A percentile compares a stretch with the other conserved stretches of the same genome.
Conservation (phyloP, 1,284 basidiomycete genomes). For the Cutaneotrichosporon daszewskae region DNA sequence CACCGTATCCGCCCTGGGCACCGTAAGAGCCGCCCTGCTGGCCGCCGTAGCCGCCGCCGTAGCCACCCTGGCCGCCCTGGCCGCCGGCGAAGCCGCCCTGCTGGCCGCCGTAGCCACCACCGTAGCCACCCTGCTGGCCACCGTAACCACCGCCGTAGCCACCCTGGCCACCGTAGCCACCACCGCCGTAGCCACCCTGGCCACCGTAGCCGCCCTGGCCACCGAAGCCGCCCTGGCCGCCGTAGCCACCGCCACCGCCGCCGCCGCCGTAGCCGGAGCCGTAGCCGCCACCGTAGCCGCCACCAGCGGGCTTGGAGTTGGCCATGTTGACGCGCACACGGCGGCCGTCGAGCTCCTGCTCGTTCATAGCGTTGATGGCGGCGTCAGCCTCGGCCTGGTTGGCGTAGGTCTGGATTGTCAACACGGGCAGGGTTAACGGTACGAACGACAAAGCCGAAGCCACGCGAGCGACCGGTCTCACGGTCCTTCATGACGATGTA, state of each 20-base stretch:
- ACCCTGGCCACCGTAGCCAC: slow-evolving; percentile 32
- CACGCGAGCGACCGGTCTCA: slow-evolving; percentile 90
- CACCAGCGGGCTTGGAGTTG: slow-evolving; percentile 67
- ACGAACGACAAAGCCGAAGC: slow-evolving; percentile 77
- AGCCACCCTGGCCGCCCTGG: slow-evolving; percentile 35
- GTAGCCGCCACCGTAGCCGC: slow-evolving; percentile 48
- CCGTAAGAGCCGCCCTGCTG: slow-evolving; percentile 39
- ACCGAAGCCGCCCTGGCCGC: slow-evolving; percentile 31
- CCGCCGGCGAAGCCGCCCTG: slow-evolving; percentile 38
- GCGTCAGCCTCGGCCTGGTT: slow-evolving; percentile 62
- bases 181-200: slow-evolving; percentile 34
- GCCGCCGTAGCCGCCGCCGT: slow-evolving; percentile 44
- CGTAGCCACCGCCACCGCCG: slow-evolving; percentile 30
- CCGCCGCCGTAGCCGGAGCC: slow-evolving; percentile 39
- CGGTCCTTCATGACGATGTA: slow-evolving; percentile 97
- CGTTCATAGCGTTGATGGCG: slow-evolving; percentile 76
- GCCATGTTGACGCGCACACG: slow-evolving; percentile 87
- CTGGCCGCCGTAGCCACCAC: slow-evolving; percentile 30
- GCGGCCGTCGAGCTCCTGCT: slow-evolving; percentile 89
- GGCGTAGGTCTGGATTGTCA: slow-evolving; percentile 56
- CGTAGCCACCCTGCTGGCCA: slow-evolving; percentile 43
- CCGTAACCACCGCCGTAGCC: slow-evolving; percentile 32
- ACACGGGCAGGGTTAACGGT: slow-evolving; percentile 2
- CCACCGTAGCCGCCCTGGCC: slow-evolving; percentile 42
- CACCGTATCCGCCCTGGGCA: slow-evolving; percentile 26